Base-by-base conservation (phyloP, 495 filamentous ascomycete genomes). In the Xylaria intraflava region DNA sequence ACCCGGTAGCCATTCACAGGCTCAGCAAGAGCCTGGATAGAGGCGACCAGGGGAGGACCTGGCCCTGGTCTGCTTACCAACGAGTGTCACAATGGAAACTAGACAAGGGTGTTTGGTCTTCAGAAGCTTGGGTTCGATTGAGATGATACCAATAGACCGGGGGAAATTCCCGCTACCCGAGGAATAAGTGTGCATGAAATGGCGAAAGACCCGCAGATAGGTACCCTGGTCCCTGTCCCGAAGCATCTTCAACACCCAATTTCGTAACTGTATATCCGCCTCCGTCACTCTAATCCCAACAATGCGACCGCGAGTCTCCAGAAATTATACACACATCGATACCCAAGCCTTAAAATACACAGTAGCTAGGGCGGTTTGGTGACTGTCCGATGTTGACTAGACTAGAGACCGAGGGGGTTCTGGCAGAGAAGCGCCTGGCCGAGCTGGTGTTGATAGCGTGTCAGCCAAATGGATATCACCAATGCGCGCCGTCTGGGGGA, bases 371-470 rank as follows among this genome's bases (percentile, higher is more conserved):
- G 41, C 38, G 30, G 19, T n/a, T 20, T 14, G 10, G 31, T 22
- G 27, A 36, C 0, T 20, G 14, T 38, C 42, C 22, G 17, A 22
- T 27, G 29, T 26, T 29, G n/a, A n/a, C n/a, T n/a, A n/a, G n/a
- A n/a, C n/a, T 24, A 46, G 6, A 54, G 41, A 22, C 51, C 51
- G 17, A 41, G 1, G 23, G 52, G 52, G 38, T 44, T 48, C 35
- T 35, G 0, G 45, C 53, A 56, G 53, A 56, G 53, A 14, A 56
- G 2, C 2, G 9, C 22, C 30, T 56, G 53, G 46, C 46, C 53
- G 23, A 56, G 53, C 53, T 56, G 17, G 36, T 50, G 22, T 36
- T n/a, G 6, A 17, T 3, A 8, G 16, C 16, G n/a, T 40, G 23
- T 51, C 2, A 56, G 53, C 33, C 38, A 0, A 2, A 2, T 29